Evolutionary conservation across 805 yeast genomes (phyloP).

Genomic region (Pichia cephalocereana): DNA sequence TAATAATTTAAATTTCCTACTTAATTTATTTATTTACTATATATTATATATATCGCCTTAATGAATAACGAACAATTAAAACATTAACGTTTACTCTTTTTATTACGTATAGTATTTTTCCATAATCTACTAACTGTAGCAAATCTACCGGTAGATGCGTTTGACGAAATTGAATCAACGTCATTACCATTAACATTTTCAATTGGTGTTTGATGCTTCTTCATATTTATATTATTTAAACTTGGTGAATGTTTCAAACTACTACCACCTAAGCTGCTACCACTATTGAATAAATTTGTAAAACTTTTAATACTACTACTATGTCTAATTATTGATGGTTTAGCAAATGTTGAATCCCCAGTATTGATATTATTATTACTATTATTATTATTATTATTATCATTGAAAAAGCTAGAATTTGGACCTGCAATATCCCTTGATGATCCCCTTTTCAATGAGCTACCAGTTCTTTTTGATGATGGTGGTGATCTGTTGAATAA

Average conservation of each 20-base stretch:
- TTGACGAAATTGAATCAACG: no score
- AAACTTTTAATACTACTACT: conserved; percentile 2
- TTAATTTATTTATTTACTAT: neutral
- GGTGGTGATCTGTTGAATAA: neutral
- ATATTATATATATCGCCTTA: neutral
- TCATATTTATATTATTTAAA: neutral
- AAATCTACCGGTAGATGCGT: neutral
- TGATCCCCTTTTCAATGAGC: neutral
- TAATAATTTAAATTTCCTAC: no score
- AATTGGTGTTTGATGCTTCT: neutral
- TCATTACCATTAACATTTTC: neutral
- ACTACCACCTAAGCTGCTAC: neutral
- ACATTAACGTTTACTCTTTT: neutral
- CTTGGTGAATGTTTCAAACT: neutral
- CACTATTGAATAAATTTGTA: conserved; percentile 8
- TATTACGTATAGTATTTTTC: neutral
- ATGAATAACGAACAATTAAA: neutral
- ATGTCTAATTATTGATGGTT: conserved; percentile 1
- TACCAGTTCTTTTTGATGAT: neutral
- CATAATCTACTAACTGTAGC: neutral
- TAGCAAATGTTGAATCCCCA: neutral
- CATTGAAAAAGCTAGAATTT: neutral
- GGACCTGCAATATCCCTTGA: neutral
- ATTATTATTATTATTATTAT: neutral
- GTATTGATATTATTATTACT: neutral